Base-by-base conservation (phyloP, 139 green algal species). In the Microglena sp. region DNA sequence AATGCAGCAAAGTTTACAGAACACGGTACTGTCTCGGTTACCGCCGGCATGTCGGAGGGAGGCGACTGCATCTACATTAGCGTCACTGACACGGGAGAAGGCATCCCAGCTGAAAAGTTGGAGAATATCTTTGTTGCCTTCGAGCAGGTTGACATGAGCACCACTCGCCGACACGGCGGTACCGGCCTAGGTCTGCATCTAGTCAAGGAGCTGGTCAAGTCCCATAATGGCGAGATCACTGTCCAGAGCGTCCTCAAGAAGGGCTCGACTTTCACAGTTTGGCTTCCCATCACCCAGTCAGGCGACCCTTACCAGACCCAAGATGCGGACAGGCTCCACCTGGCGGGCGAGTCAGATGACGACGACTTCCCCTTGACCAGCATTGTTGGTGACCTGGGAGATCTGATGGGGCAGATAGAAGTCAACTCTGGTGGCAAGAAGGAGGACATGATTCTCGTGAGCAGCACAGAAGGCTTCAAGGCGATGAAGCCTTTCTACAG, bases 181-280 rank as follows among this genome's bases (percentile, higher is more conserved):
- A 86, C 75, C 45, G 81, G 85, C 1, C 72, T 90, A 44, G 79
- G 82, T 4, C 70, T 88, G 67, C 71, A 79, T 46, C 63, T 84
- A 29, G 73, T 84, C 32, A 72, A 74, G 28, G 66, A 81, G 72
- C 60, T 70, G 31, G 45, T 76, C 3, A 71, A 84, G 60, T 64
- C 74, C 31, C 65, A 77, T n/a, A 53, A 53, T 5, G 58, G 34
- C 0, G n/a, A n/a, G 27, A 70, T 78, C 54, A 67, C 45, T 1
- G 72, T 78, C 22, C 60, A 77, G 60, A 70, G 60, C 15, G 59
- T 70, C 44, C 45, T 73, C 4, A 53, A 50, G n/a, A 43, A 67
- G 59, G 71, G 71, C 60, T 67, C 45, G 50, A 70, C 65, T 15
- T 78, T 78, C 71, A 78, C 71, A 11, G 62, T 78, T 24, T 73